Evolutionary conservation across 768 basidiomycete species (phyloP), one percentile per base, ranked within the genome.

Genomic region (Psilocybe tampanensis): DNA sequence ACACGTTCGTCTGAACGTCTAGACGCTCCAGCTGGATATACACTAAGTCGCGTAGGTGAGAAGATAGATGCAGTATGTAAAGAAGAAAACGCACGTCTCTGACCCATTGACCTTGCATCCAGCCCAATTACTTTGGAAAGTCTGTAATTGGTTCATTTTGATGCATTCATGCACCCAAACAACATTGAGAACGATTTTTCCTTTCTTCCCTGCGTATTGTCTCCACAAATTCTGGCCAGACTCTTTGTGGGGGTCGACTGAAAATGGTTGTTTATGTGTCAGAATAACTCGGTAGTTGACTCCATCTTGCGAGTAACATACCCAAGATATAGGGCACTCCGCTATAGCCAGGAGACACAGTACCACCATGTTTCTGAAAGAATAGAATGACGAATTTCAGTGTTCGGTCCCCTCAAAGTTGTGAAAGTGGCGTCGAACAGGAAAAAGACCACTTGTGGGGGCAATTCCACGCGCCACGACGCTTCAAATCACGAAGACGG

Each of bases 141-240:
- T 90, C 68, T 90, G 88, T 32, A 94, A 76, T 44, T 81, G 79
- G 49, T 83, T 81, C 6, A 80, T 73, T 63, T 86, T 84, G 63
- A 94, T 77, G 64, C 92, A 94, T 66, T 91, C 88, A 47, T 82
- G 80, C 19, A 92, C 80, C 92, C 92, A 94, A 44, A 82, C 81
- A 4, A 83, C 80, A 64, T 84, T 80, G 7, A 94, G 82, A 2
- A 94, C 83, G 44, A 92, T 75, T 69, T 93, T 93, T 39, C 83
- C 85, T 72, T 90, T 92, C 72, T 92, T 93, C 44, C 82, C 81
- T 1, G 81, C 82, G 69, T 91, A 93, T 65, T 92, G 89, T 43
- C 89, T 83, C 70, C 84, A 92, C 2, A 94, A 70, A 64, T 86
- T 92, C 68, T 93, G 91, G 2, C 92, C 92, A 6, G 90, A 89